A percentile compares a stretch with the other conserved stretches of the same genome.
phyloP scores from a whole-genome alignment of 2,329 filamentous ascomycete genomes.

The Podosphaera fusca region DNA sequence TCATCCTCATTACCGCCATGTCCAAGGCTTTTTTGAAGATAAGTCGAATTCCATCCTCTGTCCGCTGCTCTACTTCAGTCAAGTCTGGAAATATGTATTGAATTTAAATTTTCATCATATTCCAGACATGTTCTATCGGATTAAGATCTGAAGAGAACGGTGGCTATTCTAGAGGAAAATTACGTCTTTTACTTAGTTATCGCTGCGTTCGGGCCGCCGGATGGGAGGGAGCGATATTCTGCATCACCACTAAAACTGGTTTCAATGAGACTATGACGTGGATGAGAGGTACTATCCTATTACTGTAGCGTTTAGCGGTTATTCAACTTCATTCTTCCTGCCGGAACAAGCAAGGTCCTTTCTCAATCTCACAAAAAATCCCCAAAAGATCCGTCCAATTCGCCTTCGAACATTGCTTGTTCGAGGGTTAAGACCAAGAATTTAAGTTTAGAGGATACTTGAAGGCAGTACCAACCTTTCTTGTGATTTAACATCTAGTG shows the following conservation, averaged over 20 bases:
- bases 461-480: too few relatives aligned
- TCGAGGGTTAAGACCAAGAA: background rate
- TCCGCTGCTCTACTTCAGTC: background rate
- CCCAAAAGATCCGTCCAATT: background rate
- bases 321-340: background rate
- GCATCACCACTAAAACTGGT: background rate
- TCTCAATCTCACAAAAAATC: background rate
- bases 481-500: too few relatives aligned
- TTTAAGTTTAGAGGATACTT: background rate
- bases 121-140: background rate
- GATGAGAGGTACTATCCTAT: background rate
- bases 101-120: background rate
- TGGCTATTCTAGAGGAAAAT: background rate
- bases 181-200: background rate
- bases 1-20: conserved; percentile 1
- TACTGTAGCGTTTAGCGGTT: background rate
- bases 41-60: background rate
- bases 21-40: conserved; percentile 7
- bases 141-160: background rate
- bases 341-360: background rate
- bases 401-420: background rate
- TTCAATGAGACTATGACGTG: background rate
- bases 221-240: background rate
- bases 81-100: conserved; percentile 3
- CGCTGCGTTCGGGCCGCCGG: too few relatives aligned